Conservation (phyloP, 768 basidiomycete species). For the Boletus sensibilis region DNA sequence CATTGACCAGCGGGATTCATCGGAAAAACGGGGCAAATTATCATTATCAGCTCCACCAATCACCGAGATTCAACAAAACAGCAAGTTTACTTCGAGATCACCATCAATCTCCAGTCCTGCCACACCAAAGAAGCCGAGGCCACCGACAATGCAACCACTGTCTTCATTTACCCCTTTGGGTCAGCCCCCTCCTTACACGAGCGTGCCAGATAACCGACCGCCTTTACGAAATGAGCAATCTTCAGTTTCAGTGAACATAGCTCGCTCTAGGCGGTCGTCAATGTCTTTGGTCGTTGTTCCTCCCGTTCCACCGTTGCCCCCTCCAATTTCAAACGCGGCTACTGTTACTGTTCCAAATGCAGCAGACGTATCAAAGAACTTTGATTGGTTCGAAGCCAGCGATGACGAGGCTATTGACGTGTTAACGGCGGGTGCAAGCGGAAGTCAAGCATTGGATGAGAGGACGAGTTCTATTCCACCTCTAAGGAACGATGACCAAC, state of each 20-base stretch:
- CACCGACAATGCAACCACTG: constrained; percentile 26
- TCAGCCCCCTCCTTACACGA: constrained; percentile 65
- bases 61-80: constrained; percentile 23
- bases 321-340: constrained; percentile 36
- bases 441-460: constrained; percentile 80
- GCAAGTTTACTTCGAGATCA: constrained; percentile 22
- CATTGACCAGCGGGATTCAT: constrained; percentile 38
- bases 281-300: constrained; percentile 58
- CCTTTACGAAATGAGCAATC: constrained; percentile 42
- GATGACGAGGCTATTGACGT: constrained; percentile 87
- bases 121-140: constrained; percentile 26
- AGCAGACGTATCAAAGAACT: constrained; percentile 46
- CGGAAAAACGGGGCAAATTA: constrained; percentile 49
- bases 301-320: constrained; percentile 34
- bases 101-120: constrained; percentile 16
- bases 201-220: constrained; percentile 33
- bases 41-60: constrained; percentile 51
- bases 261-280: constrained; percentile 52
- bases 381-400: constrained; percentile 75
- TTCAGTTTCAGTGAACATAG: constrained; percentile 40
- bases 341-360: constrained; percentile 35
- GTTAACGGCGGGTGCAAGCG: constrained; percentile 77
- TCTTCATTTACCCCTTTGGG: constrained; percentile 37
- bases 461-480: constrained; percentile 59
- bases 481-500: constrained; percentile 29